Base-by-base conservation (phyloP, 106 monocot genomes). In the Amphibolis antarctica region DNA sequence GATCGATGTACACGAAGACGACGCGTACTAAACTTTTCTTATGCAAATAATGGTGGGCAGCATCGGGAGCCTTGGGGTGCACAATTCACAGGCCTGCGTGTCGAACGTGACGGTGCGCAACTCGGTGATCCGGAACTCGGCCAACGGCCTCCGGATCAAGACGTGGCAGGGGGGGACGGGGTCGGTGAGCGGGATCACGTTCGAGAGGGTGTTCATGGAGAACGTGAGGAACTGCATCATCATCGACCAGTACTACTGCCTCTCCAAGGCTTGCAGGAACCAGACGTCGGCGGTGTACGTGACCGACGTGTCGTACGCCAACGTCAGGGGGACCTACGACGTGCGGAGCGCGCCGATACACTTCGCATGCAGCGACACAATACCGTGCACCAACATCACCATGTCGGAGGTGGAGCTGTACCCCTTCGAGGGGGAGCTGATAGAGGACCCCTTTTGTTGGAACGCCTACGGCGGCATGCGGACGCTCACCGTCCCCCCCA, bases 131-230 rank as follows among this genome's bases (percentile, higher is more conserved):
- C 58, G 70, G 43, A 73, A 88, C 63, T 90, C 98, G 0, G 98
- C 90, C 80, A 98, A 98, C 55, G 98, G 98, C 6, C 45, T 91
- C 28, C 70, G 98, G 54, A 98, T 98, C 77, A 98, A 98, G 71
- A 98, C 98, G 26, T 98, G 98, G 98, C 98, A 98, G 54, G 98
- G 98, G 5, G 98, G 98, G 13, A 70, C 20, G 78, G 98, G 98
- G 0, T 77, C 87, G 0, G 98, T 98, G 11, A 68, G 76, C 0
- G 82, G 69, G 14, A 78, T 98, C 54, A 66, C 46, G 60, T 98
- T 98, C 68, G 77, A 85, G 47, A 44, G 24, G 5, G 69, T 98
- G 25, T 60, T 42, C 72, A 91, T 98, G 86, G 82, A 98, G 57
- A 87, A 91, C 26, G 98, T 98, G 15, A 50, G 81, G 59, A 98